A percentile compares a stretch with the other conserved stretches of the same genome.
phyloP scores from a whole-genome alignment of 1,284 basidiomycete genomes.

The Naganishia cerealis region DNA sequence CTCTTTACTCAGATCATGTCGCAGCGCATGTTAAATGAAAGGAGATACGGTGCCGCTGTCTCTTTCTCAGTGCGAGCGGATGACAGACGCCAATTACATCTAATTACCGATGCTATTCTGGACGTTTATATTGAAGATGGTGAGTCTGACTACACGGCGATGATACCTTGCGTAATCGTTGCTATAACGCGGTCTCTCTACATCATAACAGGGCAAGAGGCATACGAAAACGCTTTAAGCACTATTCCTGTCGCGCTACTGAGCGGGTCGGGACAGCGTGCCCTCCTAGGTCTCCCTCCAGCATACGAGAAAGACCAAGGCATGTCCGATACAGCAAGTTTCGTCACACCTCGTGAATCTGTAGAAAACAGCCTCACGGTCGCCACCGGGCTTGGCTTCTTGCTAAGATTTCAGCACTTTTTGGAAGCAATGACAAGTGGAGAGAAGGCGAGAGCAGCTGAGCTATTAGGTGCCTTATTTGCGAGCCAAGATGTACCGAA shows the following conservation, averaged over 20 bases:
- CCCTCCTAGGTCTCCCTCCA: constrained; percentile 7
- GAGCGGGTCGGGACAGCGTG: constrained; percentile 20
- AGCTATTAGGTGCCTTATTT: constrained; percentile 52
- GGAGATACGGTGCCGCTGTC: constrained; percentile 54
- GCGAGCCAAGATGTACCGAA: constrained; percentile 53
- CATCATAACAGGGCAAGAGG: constrained; percentile 28
- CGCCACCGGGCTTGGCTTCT: constrained; percentile 48
- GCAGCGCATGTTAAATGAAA: constrained; percentile 46
- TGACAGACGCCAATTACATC: constrained; percentile 50
- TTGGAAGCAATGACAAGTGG: constrained; percentile 51
- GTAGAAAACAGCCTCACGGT: constrained; percentile 9
- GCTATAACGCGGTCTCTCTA: neutral
- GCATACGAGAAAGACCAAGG: constrained; percentile 20
- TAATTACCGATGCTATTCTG: constrained; percentile 54
- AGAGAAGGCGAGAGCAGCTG: constrained; percentile 49
- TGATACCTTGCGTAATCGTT: neutral
- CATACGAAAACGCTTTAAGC: constrained; percentile 31
- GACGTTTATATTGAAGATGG: constrained; percentile 52
- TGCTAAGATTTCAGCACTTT: constrained; percentile 57
- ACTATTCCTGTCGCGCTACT: constrained; percentile 35
- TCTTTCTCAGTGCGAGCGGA: constrained; percentile 52
- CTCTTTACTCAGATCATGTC: constrained; percentile 45
- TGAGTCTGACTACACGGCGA: constrained; percentile 33
- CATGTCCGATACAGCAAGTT: constrained; percentile 8
- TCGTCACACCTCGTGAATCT: constrained; percentile 2